These are phyloP conservation scores for Scutellaria barbata DNA, from an alignment of 257 asterid species.

Conservation along the genomic window DNA sequence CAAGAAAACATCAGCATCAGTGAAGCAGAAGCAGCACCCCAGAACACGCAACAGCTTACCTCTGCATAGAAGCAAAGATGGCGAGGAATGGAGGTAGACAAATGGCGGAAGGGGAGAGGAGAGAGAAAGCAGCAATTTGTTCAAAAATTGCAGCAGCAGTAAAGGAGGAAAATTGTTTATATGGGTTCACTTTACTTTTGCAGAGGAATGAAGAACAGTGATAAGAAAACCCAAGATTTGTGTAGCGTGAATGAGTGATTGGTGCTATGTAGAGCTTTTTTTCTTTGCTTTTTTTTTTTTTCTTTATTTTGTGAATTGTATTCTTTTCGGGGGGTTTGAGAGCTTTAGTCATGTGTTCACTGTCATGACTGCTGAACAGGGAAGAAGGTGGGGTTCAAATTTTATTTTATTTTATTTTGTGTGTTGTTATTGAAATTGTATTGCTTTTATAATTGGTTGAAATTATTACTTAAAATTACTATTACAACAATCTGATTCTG, in stretches of 20 bases:
- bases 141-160: slow-evolving; percentile 42
- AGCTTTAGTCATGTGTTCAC: slow-evolving; percentile 59
- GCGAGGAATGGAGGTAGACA: not conserved
- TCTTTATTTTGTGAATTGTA: not conserved
- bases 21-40: slow-evolving; percentile 32
- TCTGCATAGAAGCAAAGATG: slow-evolving; percentile 25
- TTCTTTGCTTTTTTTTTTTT: not conserved
- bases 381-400: not conserved
- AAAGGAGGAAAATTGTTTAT: slow-evolving; percentile 30
- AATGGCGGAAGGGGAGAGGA: slow-evolving; percentile 1
- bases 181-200: slow-evolving; percentile 34
- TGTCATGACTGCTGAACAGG: slow-evolving; percentile 37
- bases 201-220: slow-evolving; percentile 30
- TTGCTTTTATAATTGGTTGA: too few relatives aligned
- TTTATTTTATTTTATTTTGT: too few relatives aligned
- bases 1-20: slow-evolving; percentile 25
- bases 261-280: slow-evolving; percentile 31
- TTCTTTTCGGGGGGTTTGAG: slow-evolving; percentile 40
- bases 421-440: too few relatives aligned
- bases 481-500: too few relatives aligned
- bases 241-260: slow-evolving; percentile 34
- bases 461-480: too few relatives aligned
- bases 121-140: slow-evolving; percentile 10
- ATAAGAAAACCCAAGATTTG: slow-evolving; percentile 22
- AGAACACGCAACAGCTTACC: slow-evolving; percentile 36